A percentile compares a stretch with the other conserved stretches of the same genome.
Evolutionary conservation across 164 flowering plant genomes (phyloP).

Genomic region (Paratinospora sagittata): DNA sequence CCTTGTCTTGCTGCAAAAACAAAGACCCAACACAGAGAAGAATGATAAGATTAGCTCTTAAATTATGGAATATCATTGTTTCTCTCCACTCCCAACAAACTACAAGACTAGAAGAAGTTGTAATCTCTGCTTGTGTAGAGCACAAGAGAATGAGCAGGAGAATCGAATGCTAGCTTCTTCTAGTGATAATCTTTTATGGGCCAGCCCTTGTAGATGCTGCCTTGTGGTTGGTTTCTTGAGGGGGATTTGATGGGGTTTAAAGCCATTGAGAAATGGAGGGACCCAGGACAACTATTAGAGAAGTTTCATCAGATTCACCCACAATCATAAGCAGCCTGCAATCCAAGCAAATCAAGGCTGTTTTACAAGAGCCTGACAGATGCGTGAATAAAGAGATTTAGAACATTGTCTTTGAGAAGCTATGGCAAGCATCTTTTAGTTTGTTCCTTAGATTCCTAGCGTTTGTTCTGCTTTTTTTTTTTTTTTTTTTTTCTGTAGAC

Average conservation of each 20-base stretch:
- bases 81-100: slow-evolving; percentile 5
- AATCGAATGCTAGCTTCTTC: slow-evolving; percentile 22
- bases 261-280: slow-evolving; percentile 45
- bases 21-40: slow-evolving; percentile 42
- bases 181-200: slow-evolving; percentile 24
- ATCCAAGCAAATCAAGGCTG: slow-evolving; percentile 52
- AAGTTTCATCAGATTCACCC: slow-evolving; percentile 46
- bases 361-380: slow-evolving; percentile 57
- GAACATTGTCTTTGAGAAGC: slow-evolving; percentile 68
- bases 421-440: slow-evolving; percentile 63
- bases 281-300: slow-evolving; percentile 35
- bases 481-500: too few relatives aligned
- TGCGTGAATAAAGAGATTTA: slow-evolving; percentile 24
- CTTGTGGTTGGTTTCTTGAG: slow-evolving; percentile 26
- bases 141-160: slow-evolving; percentile 20
- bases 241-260: slow-evolving; percentile 28
- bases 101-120: slow-evolving; percentile 11
- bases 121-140: slow-evolving; percentile 18
- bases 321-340: slow-evolving; percentile 70
- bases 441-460: slow-evolving; percentile 35
- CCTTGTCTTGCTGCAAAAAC: slow-evolving; percentile 33
- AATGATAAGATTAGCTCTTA: slow-evolving; percentile 30
- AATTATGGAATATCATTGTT: slow-evolving; percentile 36
- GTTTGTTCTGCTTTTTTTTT: slow-evolving; percentile 39
- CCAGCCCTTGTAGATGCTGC: slow-evolving; percentile 42